Percentiles rank a stretch among this genome's conserved stretches.
Conservation (phyloP, 2,329 filamentous ascomycete species). For the Penicillium griseofulvum region DNA sequence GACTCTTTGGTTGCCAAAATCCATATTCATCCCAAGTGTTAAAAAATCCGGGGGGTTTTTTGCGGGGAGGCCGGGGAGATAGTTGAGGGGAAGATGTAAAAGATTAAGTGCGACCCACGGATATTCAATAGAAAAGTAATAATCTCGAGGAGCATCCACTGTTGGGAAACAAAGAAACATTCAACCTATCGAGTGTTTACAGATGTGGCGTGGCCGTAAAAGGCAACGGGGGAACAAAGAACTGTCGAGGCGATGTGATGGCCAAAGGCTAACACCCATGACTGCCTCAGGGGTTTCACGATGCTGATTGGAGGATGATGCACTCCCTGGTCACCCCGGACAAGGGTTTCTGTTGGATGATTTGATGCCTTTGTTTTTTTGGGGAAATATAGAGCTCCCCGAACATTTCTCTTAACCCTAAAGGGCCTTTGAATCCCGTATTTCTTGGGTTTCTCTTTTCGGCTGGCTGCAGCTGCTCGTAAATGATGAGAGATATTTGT, state of each 20-base stretch:
- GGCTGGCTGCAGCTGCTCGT: neutral
- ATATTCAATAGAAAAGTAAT: slow-evolving; percentile 9
- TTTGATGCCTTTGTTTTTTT: neutral
- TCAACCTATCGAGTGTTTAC: slow-evolving; percentile 3
- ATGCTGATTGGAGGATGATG: slow-evolving; percentile 8
- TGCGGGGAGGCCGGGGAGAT: slow-evolving; percentile 19
- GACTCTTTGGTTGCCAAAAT: slow-evolving; percentile 12
- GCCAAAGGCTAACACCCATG: slow-evolving; percentile 6
- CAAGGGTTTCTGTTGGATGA: neutral
- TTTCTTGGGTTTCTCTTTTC: neutral
- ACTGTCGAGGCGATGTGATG: slow-evolving; percentile 9
- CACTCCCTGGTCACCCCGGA: slow-evolving; percentile 5
- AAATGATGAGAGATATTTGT: neutral
- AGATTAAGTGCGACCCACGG: slow-evolving; percentile 14
- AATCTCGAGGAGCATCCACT: neutral
- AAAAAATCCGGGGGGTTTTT: neutral
- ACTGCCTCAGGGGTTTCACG: slow-evolving; percentile 8
- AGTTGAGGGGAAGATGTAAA: neutral
- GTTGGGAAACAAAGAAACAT: slow-evolving; percentile 16
- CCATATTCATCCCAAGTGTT: slow-evolving; percentile 11
- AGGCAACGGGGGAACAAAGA: slow-evolving; percentile 16
- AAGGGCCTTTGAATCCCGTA: neutral
- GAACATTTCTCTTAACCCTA: neutral
- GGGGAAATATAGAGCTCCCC: neutral
- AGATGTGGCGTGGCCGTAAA: slow-evolving; percentile 14